Conservation (phyloP, 1,284 basidiomycete genomes). For the Ustilago xerochloae region DNA sequence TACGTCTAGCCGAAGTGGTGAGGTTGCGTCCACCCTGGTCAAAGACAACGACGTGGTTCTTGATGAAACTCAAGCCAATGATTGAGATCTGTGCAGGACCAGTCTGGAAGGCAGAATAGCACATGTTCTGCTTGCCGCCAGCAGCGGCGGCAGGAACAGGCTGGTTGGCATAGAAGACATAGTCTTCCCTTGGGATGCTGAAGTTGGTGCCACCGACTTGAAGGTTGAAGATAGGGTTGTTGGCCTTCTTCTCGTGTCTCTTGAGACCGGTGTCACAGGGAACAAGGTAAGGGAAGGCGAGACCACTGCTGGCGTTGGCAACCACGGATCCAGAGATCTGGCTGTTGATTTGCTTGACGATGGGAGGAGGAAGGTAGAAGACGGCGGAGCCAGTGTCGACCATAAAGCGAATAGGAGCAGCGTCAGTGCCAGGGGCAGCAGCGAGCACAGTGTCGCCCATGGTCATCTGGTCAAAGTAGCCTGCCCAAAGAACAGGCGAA, state of each 20-base stretch:
- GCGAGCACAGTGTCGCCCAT: slow-evolving; percentile 37
- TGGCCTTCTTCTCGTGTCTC: slow-evolving; percentile 36
- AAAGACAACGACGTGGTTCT: slow-evolving; percentile 55
- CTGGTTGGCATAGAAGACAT: slow-evolving; percentile 55
- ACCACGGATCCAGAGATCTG: slow-evolving; percentile 41
- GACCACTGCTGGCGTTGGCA: slow-evolving; percentile 23
- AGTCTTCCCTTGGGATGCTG: slow-evolving; percentile 49
- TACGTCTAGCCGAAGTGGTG: slow-evolving; percentile 31
- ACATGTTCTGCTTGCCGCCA: slow-evolving; percentile 43
- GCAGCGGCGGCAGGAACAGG: slow-evolving; percentile 37
- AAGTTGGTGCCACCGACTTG: slow-evolving; percentile 43
- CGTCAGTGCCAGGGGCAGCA: slow-evolving; percentile 16
- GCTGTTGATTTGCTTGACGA: slow-evolving; percentile 45
- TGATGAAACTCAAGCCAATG: slow-evolving; percentile 56
- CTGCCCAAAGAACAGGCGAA: slow-evolving; percentile 50
- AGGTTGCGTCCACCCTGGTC: slow-evolving; percentile 46
- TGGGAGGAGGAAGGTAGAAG: slow-evolving; percentile 40
- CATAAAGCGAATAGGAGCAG: slow-evolving; percentile 41
- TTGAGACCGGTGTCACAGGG: slow-evolving; percentile 55
- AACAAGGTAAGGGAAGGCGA: slow-evolving; percentile 50
- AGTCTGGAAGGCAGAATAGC: slow-evolving; percentile 54
- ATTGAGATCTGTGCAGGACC: slow-evolving; percentile 48
- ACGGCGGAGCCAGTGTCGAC: slow-evolving; percentile 57
- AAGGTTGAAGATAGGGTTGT: slow-evolving; percentile 42
- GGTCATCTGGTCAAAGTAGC: slow-evolving; percentile 46